phyloP scores from a whole-genome alignment of 73 alveolate species.

The Tetrahymena thermophila region DNA sequence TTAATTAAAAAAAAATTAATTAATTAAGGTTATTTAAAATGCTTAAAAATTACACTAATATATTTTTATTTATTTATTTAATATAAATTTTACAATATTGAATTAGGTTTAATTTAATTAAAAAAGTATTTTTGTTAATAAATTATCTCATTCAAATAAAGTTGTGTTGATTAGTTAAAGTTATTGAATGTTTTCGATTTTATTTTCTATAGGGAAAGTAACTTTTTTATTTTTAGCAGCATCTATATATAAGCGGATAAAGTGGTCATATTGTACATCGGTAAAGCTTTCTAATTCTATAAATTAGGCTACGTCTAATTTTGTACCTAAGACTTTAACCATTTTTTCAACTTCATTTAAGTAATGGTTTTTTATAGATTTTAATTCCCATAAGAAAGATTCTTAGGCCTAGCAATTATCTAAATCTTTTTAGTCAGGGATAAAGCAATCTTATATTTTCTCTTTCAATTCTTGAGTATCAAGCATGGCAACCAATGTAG shows the following conservation, averaged over 20 bases:
- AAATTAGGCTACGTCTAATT: not conserved
- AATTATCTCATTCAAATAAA: not conserved
- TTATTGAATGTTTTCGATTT: not conserved
- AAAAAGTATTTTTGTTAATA: not conserved
- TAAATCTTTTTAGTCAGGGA: not conserved
- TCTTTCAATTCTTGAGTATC: not conserved
- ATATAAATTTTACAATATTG: no score
- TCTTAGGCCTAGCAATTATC: not conserved
- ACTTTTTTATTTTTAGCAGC: not conserved
- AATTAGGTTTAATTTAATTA: no score
- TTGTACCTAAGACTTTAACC: not conserved
- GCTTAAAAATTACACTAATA: no score
- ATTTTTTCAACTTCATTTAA: not conserved
- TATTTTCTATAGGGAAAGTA: not conserved
- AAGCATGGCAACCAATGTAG: not conserved
- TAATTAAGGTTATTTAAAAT: no score
- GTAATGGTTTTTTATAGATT: not conserved
- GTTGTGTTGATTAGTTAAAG: not conserved
- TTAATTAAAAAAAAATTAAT: no score
- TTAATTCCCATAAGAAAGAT: not conserved
- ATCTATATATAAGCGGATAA: not conserved
- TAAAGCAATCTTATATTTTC: not conserved
- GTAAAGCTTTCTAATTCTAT: not conserved
- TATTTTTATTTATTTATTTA: not conserved
- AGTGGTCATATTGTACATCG: not conserved